Percentiles rank a stretch among this genome's conserved stretches.
phyloP scores from a whole-genome alignment of 805 yeast species.

The Maudiozyma pseudohumilis region DNA sequence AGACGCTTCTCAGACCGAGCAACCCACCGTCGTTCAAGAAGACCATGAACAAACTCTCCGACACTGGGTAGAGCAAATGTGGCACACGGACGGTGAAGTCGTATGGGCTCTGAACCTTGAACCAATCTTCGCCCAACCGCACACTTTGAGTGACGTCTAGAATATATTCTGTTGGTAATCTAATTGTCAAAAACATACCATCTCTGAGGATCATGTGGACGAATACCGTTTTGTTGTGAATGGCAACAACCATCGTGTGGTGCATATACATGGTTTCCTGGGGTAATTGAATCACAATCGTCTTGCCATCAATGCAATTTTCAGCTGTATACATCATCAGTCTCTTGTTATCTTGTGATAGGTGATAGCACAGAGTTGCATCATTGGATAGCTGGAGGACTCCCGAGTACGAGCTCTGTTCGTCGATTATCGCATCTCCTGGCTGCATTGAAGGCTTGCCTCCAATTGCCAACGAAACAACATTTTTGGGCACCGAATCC shows the following conservation, averaged over 20 bases:
- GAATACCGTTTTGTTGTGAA: conserved; percentile 4
- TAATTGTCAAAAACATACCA: conserved; percentile 17
- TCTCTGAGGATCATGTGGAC: conserved; percentile 21
- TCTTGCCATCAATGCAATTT: conserved; percentile 12
- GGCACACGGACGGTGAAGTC: conserved; percentile 51
- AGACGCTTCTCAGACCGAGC: conserved; percentile 36
- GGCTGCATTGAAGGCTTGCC: background rate
- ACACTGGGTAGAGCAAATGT: conserved; percentile 39
- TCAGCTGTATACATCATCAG: conserved; percentile 20
- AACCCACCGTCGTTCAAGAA: conserved; percentile 73
- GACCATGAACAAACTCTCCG: conserved; percentile 39
- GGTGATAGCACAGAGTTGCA: conserved; percentile 21
- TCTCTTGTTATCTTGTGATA: conserved; percentile 13
- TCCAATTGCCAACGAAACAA: conserved; percentile 13
- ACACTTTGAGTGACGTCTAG: conserved; percentile 6
- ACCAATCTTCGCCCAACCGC: conserved; percentile 39
- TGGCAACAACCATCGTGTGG: conserved; percentile 14
- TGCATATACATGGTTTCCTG: conserved; percentile 17
- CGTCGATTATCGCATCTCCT: conserved; percentile 2
- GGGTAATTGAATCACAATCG: conserved; percentile 20
- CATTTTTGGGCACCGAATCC: conserved; percentile 7
- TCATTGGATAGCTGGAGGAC: conserved; percentile 11
- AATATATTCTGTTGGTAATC: conserved; percentile 19
- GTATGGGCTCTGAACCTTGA: conserved; percentile 58
- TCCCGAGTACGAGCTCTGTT: conserved; percentile 16